Evolutionary conservation across 2,329 filamentous ascomycete species (phyloP).

Genomic region (Plectosphaerella sp.): DNA sequence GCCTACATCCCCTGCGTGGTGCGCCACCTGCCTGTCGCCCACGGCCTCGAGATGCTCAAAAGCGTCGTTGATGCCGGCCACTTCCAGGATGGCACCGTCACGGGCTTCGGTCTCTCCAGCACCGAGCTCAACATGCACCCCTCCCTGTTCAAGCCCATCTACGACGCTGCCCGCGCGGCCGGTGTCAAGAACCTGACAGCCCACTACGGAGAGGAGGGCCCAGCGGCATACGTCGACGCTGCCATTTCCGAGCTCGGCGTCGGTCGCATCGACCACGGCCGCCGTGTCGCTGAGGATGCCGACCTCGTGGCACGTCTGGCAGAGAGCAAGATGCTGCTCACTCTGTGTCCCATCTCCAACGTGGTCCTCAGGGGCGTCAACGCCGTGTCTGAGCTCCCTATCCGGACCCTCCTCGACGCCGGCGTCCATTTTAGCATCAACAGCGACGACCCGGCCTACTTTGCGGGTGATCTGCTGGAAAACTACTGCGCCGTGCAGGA

Average conservation of each 20-base stretch:
- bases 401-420: conserved; percentile 57
- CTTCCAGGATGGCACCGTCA: conserved; percentile 47
- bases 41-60: conserved; percentile 44
- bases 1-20: conserved; percentile 70
- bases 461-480: conserved; percentile 70
- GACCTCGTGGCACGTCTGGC: conserved; percentile 56
- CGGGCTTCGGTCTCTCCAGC: conserved; percentile 65
- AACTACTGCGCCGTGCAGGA: conserved; percentile 76
- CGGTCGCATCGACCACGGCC: conserved; percentile 71
- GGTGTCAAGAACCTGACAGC: conserved; percentile 60
- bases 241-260: conserved; percentile 60
- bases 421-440: conserved; percentile 69
- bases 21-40: conserved; percentile 59
- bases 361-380: conserved; percentile 29
- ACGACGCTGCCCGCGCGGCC: conserved; percentile 39
- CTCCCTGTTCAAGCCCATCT: conserved; percentile 59
- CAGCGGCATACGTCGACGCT: conserved; percentile 58
- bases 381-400: conserved; percentile 37
- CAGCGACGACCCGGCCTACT: conserved; percentile 71
- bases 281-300: conserved; percentile 57
- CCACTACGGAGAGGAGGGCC: conserved; percentile 74
- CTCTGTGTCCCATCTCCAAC: conserved; percentile 71
- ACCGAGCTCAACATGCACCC: conserved; percentile 54
- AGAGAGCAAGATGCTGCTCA: conserved; percentile 54
- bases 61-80: conserved; percentile 30